A percentile compares a stretch with the other conserved stretches of the same genome.
Evolutionary conservation across 2,329 filamentous ascomycete species (phyloP).

Genomic region (Colletotrichum coccodes): DNA sequence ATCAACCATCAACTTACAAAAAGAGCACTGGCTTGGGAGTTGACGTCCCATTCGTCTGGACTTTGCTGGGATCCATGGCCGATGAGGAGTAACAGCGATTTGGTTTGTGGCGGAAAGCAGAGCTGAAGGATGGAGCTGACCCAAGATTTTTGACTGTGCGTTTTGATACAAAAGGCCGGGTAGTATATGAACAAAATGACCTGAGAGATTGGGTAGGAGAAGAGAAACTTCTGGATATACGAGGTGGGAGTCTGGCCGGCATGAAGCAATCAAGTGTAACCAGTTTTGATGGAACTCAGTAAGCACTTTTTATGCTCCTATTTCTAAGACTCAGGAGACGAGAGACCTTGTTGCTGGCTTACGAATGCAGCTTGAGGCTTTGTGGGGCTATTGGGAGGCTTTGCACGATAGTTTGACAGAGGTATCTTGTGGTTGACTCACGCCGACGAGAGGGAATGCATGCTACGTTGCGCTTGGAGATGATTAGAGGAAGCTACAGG

Average conservation of each 20-base stretch:
- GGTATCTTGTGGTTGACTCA: conserved; percentile 28
- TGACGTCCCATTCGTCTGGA: conserved; percentile 45
- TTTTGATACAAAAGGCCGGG: neutral
- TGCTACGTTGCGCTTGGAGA: conserved; percentile 22
- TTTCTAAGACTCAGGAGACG: neutral
- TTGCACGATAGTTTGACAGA: neutral
- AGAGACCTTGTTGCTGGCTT: neutral
- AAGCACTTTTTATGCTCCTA: neutral
- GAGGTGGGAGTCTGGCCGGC: conserved; percentile 26
- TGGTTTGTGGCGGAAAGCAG: neutral
- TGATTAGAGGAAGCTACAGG: conserved; percentile 11
- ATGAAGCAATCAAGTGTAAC: conserved; percentile 28
- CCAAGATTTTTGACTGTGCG: neutral
- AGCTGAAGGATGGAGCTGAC: neutral
- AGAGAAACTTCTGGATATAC: conserved; percentile 26
- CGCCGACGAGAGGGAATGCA: conserved; percentile 11
- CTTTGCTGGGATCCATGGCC: conserved; percentile 13
- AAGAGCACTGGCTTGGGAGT: conserved; percentile 53
- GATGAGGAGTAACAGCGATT: neutral
- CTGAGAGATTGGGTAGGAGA: conserved; percentile 5
- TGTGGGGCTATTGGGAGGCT: conserved; percentile 6
- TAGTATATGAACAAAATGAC: conserved; percentile 1
- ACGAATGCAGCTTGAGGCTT: neutral
- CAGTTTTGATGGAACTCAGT: neutral
- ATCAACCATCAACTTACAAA: conserved; percentile 45